Base-by-base conservation (phyloP, 345 rosid species). In the Murraya koenigii region DNA sequence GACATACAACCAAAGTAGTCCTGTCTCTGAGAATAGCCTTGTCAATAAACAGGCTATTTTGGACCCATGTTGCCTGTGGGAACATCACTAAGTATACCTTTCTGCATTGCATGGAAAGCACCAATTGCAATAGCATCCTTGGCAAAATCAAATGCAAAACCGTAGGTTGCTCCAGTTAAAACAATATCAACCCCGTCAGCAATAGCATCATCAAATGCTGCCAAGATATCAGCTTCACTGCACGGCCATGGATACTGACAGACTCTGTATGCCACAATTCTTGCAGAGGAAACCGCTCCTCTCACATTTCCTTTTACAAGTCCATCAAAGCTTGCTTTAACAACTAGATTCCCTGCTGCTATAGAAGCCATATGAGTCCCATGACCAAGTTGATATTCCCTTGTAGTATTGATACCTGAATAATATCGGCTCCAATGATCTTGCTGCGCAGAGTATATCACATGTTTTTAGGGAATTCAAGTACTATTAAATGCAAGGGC, bases 141-240 rank as follows among this genome's bases (percentile, higher is more conserved):
- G 5, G 66, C 73, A 1, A 85, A 78, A 0, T 19, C 66, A 0
- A 0, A 0, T 15, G 75, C 14, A 0, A 0, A 0, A 0, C 0
- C 0, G 3, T 0, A 0, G 0, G 0, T 3, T 1, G 0, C 19
- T 81, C 88, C 0, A 84, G 83, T 14, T 32, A 84, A 70, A 47
- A 89, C 49, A 14, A 89, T 22, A 60, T 89, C 94, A 2, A 90
- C 92, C 26, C 89, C 90, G 52, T 89, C 94, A 2, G 91, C 89
- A 8, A 92, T 90, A 0, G 93, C 92, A 55, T 92, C 97, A 58
- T 89, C 97, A 19, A 89, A 89, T 0, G 84, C 92, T 19, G 86
- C 82, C 66, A 52, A 52, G 56, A 52, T 17, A 52, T 52, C 56
- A 17, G 4, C 77, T 3, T 0, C 1, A 54, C 83, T 44, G 49